phyloP scores from a whole-genome alignment of 106 monocot genomes.

The Iris macrosiphon region DNA sequence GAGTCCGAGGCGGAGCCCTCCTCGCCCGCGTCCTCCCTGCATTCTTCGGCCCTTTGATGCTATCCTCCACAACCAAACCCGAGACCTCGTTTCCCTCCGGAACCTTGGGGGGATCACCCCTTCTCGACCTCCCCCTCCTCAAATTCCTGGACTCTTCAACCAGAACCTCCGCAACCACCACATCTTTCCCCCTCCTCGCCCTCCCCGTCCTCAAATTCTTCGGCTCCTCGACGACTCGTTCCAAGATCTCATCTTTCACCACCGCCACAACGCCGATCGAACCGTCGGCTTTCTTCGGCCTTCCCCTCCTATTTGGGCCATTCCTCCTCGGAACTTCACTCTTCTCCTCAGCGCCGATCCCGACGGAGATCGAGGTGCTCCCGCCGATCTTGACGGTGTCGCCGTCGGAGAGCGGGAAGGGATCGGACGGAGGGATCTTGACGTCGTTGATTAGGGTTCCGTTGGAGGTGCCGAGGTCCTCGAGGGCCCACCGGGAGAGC shows the following conservation, averaged over 20 bases:
- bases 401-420: constrained; percentile 31
- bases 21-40: neutral
- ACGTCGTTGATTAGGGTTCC: constrained; percentile 67
- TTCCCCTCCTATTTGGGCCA: neutral
- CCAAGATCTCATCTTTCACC: neutral
- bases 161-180: constrained; percentile 3
- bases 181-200: too few species aligned
- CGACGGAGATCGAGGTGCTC: constrained; percentile 31
- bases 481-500: constrained; percentile 43
- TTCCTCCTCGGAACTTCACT: neutral
- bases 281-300: neutral
- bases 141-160: constrained; percentile 6
- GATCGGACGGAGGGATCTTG: constrained; percentile 22
- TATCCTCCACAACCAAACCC: neutral
- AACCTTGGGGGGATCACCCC: constrained; percentile 10
- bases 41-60: constrained; percentile 1
- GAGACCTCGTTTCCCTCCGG: neutral
- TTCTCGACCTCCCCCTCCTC: constrained; percentile 10
- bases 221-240: neutral
- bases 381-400: constrained; percentile 72
- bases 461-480: constrained; percentile 73
- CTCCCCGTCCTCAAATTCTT: constrained; percentile 1
- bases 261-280: neutral
- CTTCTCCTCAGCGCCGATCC: constrained; percentile 13
- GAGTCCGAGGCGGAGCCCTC: neutral